Percentiles rank a stretch among this genome's conserved stretches.
Evolutionary conservation across 2,329 filamentous ascomycete species (phyloP).

Genomic region (Verticillium nubilum): DNA sequence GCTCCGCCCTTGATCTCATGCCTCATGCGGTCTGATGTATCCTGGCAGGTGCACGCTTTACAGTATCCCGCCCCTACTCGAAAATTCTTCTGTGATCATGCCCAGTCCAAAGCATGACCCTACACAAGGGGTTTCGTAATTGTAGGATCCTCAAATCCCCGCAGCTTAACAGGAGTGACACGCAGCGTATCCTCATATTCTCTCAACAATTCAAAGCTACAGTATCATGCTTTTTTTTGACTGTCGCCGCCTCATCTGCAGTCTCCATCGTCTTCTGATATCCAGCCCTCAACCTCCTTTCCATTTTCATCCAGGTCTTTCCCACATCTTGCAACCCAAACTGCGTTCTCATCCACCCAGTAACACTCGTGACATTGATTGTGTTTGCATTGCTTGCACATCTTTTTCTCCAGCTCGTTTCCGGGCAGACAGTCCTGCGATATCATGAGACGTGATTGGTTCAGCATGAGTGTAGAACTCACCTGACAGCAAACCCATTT

Average conservation of each 20-base stretch:
- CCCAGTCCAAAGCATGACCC: background rate
- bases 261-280: background rate
- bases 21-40: background rate
- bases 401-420: background rate
- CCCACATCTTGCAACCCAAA: background rate
- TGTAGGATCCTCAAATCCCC: background rate
- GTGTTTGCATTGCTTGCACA: background rate
- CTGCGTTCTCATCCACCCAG: background rate
- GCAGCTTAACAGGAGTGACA: background rate
- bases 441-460: background rate
- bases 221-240: background rate
- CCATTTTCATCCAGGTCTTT: background rate
- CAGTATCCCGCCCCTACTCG: background rate
- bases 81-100: background rate
- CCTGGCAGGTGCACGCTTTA: background rate
- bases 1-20: background rate
- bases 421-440: background rate
- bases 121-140: background rate
- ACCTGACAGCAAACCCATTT: background rate
- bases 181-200: background rate
- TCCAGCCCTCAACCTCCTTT: background rate
- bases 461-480: background rate
- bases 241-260: background rate
- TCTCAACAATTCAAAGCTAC: background rate
- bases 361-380: background rate